These are phyloP conservation scores for Metschnikowia noctiluminum DNA, from an alignment of 805 yeast species.

Conservation along the genomic window DNA sequence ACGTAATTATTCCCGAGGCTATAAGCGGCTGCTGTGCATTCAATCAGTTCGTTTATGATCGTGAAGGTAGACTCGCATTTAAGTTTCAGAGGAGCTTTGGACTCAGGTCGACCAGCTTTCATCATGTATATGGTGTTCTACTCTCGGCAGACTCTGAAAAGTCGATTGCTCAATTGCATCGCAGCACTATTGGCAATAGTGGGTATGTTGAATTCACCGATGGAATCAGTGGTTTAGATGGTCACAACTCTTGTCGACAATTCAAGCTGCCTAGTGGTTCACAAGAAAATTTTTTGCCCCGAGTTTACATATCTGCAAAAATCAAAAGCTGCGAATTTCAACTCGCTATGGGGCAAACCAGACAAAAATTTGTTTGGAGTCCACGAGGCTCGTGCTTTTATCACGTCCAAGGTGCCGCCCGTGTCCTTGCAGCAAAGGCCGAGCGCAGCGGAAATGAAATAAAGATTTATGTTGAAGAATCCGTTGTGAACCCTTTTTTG, in stretches of 20 bases:
- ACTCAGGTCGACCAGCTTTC: constrained; percentile 3
- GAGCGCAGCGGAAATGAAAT: constrained; percentile 4
- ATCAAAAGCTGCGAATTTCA: constrained; percentile 8
- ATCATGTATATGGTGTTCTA: constrained; percentile 7
- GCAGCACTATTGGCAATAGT: constrained; percentile 20
- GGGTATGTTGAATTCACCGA: constrained; percentile 14
- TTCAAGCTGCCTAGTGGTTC: not conserved
- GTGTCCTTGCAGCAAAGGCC: not conserved
- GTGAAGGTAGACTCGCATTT: not conserved
- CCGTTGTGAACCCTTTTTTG: constrained; percentile 8
- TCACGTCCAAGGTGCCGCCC: not conserved
- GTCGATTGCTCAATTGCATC: not conserved
- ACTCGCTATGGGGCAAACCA: not conserved
- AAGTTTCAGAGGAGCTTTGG: constrained; percentile 2
- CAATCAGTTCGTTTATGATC: not conserved
- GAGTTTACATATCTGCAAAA: constrained; percentile 9
- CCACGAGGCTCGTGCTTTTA: not conserved
- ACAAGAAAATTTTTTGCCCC: not conserved
- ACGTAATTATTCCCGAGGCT: not conserved
- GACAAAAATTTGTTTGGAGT: not conserved
- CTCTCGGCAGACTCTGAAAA: not conserved
- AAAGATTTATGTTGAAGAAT: constrained; percentile 7
- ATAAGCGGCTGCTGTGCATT: not conserved
- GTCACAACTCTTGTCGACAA: not conserved
- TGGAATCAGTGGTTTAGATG: not conserved